Conservation (phyloP, 75 land plant species). For the Ceratopteris richardii region DNA sequence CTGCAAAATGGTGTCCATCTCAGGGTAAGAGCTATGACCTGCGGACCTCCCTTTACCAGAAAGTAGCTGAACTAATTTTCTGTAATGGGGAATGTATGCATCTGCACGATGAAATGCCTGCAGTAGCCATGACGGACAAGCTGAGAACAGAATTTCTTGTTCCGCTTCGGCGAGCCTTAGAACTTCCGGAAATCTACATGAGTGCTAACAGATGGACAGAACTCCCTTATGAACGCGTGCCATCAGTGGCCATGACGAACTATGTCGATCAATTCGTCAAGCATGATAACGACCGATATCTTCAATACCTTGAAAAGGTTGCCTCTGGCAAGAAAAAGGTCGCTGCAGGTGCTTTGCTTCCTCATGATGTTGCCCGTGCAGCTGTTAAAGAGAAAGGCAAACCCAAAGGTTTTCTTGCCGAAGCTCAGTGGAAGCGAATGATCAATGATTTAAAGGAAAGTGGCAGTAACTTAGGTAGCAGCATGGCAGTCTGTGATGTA, state of each 20-base stretch:
- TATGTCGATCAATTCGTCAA: slow-evolving; percentile 45
- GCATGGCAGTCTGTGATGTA: slow-evolving; percentile 67
- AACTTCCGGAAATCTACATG: slow-evolving; percentile 61
- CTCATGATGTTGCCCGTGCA: slow-evolving; percentile 61
- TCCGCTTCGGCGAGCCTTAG: slow-evolving; percentile 37
- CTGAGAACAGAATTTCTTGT: slow-evolving; percentile 50
- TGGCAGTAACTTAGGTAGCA: slow-evolving; percentile 29
- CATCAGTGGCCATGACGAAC: slow-evolving; percentile 67
- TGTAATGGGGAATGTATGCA: slow-evolving; percentile 34
- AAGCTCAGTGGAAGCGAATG: slow-evolving; percentile 67
- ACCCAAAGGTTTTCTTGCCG: slow-evolving; percentile 32
- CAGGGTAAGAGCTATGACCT: slow-evolving; percentile 41
- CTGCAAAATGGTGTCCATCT: slow-evolving; percentile 77
- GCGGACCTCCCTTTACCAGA: slow-evolving; percentile 40
- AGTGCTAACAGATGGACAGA: slow-evolving; percentile 40
- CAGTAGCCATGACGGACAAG: slow-evolving; percentile 32
- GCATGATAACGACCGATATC: slow-evolving; percentile 48
- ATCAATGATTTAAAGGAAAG: slow-evolving; percentile 37
- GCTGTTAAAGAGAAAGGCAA: slow-evolving; percentile 16
- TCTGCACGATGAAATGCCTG: slow-evolving; percentile 32
- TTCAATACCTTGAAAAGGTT: slow-evolving; percentile 34
- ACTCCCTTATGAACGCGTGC: slow-evolving; percentile 53
- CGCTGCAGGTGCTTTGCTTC: slow-evolving; percentile 74
- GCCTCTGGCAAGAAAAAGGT: slow-evolving; percentile 43
- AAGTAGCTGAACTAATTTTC: slow-evolving; percentile 43